These are phyloP conservation scores for Kuraishia hungarica DNA, from an alignment of 805 yeast genomes.

Conservation along the genomic window DNA sequence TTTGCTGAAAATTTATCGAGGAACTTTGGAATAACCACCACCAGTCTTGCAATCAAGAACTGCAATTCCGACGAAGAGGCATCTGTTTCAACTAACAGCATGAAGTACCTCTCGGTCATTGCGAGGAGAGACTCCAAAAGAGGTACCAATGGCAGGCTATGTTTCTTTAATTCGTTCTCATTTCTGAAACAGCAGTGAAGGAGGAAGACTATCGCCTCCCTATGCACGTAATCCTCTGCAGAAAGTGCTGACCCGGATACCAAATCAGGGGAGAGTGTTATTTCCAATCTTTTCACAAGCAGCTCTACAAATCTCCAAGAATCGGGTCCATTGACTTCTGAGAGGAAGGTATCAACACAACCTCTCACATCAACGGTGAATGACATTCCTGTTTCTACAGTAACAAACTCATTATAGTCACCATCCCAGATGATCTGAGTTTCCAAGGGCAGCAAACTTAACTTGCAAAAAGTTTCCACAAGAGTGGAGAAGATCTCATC, in stretches of 20 bases:
- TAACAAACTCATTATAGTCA: constrained; percentile 64
- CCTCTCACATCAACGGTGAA: constrained; percentile 50
- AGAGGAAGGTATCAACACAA: constrained; percentile 46
- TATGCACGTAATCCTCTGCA: constrained; percentile 17
- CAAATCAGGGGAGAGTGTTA: background rate
- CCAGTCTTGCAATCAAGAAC: constrained; percentile 38
- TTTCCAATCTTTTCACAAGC: constrained; percentile 10
- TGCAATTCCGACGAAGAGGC: constrained; percentile 11
- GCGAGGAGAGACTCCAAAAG: background rate
- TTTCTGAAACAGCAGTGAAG: constrained; percentile 34
- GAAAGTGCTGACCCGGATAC: background rate
- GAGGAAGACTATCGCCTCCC: constrained; percentile 33
- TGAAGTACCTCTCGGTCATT: background rate
- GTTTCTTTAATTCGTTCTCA: constrained; percentile 16
- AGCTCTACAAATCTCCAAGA: constrained; percentile 18
- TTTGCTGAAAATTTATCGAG: constrained; percentile 39
- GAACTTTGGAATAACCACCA: constrained; percentile 47
- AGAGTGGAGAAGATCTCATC: constrained; percentile 5
- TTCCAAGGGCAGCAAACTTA: constrained; percentile 33
- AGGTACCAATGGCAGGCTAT: constrained; percentile 1
- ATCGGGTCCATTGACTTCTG: constrained; percentile 37
- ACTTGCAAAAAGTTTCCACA: constrained; percentile 22
- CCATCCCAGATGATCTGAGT: constrained; percentile 38
- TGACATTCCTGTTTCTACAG: constrained; percentile 66
- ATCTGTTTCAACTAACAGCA: constrained; percentile 4